Conservation (phyloP, 495 filamentous ascomycete genomes). For the Beverwykella pulmonaria region DNA sequence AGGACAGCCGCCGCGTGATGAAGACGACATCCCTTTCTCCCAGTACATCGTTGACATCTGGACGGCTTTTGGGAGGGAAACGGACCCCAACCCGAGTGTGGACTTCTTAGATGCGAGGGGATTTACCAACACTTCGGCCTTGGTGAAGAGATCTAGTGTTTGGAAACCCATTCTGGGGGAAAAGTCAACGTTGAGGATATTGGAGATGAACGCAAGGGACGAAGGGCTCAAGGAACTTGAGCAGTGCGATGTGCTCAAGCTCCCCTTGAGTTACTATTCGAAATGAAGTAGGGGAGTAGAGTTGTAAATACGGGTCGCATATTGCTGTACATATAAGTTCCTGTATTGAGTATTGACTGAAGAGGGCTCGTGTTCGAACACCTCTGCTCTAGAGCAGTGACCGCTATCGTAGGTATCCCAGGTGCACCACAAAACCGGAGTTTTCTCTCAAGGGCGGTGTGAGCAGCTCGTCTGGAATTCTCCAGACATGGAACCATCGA, state of each 20-base stretch:
- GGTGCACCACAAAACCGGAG: constrained; percentile 67
- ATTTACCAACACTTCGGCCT: constrained; percentile 36
- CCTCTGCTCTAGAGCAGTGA: no score
- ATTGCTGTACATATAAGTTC: background rate
- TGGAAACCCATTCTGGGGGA: constrained; percentile 18
- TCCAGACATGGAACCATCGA: constrained; percentile 70
- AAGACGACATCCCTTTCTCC: constrained; percentile 41
- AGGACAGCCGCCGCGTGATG: constrained; percentile 37
- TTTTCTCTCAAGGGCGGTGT: constrained; percentile 58
- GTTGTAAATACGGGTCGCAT: no score
- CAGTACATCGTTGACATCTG: constrained; percentile 42
- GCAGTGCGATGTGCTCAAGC: constrained; percentile 28
- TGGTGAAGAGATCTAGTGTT: background rate
- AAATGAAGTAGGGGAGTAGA: background rate
- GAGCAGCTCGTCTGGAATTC: constrained; percentile 66
- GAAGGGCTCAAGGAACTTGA: constrained; percentile 21
- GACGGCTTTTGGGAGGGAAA: constrained; percentile 38
- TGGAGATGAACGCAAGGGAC: constrained; percentile 15
- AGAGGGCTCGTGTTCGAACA: no score
- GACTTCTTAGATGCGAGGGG: constrained; percentile 38
- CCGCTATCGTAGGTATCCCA: constrained; percentile 56
- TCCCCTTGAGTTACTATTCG: constrained; percentile 29
- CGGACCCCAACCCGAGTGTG: constrained; percentile 35
- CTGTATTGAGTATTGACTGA: no score
- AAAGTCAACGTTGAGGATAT: constrained; percentile 8